Evolutionary conservation across 1,284 basidiomycete species (phyloP).

Genomic region (Grifola frondosa): DNA sequence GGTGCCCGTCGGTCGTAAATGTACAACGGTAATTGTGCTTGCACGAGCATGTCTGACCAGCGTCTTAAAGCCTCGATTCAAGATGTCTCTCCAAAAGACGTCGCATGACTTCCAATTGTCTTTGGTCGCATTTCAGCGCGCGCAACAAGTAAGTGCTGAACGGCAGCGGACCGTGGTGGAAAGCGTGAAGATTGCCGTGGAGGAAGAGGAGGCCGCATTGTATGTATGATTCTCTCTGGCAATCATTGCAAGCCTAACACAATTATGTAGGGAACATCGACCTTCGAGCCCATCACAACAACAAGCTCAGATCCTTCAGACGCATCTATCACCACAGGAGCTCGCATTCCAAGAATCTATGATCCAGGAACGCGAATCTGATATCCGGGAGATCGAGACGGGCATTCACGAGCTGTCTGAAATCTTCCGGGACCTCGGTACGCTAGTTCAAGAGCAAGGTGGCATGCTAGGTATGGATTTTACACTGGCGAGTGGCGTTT

Average conservation of each 20-base stretch:
- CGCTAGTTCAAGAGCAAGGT: slow-evolving; percentile 93
- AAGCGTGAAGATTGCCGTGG: slow-evolving; percentile 73
- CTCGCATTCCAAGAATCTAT: slow-evolving; percentile 95
- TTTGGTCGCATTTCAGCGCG: slow-evolving; percentile 87
- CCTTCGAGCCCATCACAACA: slow-evolving; percentile 44
- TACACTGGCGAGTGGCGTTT: background rate
- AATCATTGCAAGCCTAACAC: slow-evolving; percentile 23
- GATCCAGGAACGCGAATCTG: slow-evolving; percentile 92
- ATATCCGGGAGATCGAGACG: slow-evolving; percentile 95
- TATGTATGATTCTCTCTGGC: slow-evolving; percentile 23
- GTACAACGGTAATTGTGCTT: no score
- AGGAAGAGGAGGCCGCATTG: slow-evolving; percentile 58
- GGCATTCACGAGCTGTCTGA: slow-evolving; percentile 97
- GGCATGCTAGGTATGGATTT: slow-evolving; percentile 83
- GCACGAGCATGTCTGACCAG: background rate
- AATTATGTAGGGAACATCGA: no score
- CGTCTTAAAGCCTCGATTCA: slow-evolving; percentile 61
- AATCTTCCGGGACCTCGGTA: slow-evolving; percentile 96
- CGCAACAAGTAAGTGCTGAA: slow-evolving; percentile 89
- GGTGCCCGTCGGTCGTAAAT: no score
- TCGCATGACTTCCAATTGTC: slow-evolving; percentile 92
- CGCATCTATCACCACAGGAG: slow-evolving; percentile 83
- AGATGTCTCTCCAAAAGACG: slow-evolving; percentile 83
- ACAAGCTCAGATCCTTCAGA: slow-evolving; percentile 71
- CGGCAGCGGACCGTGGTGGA: slow-evolving; percentile 83